These are phyloP conservation scores for Cladosporium sp. DNA, from an alignment of 2,329 filamentous ascomycete species.

Conservation along the genomic window DNA sequence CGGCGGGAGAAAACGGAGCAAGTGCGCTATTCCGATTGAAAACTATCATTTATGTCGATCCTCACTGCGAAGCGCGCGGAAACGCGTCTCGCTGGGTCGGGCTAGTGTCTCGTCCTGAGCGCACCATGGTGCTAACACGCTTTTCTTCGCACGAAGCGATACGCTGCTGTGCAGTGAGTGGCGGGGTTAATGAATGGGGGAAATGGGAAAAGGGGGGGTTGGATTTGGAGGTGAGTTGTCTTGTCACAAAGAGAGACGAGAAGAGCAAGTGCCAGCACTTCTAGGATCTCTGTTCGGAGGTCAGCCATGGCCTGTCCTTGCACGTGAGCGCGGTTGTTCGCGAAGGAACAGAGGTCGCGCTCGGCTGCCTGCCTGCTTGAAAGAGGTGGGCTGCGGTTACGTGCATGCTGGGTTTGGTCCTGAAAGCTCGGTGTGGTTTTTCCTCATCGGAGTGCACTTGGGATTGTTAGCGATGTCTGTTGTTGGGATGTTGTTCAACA, in stretches of 20 bases:
- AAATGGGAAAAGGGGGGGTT: background rate
- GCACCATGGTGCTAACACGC: conserved; percentile 14
- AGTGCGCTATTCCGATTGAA: conserved; percentile 14
- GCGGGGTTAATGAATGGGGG: too few relatives aligned
- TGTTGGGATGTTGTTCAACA: background rate
- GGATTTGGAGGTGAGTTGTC: background rate
- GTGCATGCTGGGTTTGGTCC: conserved; percentile 9
- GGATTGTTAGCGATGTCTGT: background rate
- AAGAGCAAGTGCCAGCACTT: conserved; percentile 5
- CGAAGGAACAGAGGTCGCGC: background rate
- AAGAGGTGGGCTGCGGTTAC: conserved; percentile 3
- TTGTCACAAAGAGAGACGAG: conserved; percentile 5
- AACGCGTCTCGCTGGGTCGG: conserved; percentile 2
- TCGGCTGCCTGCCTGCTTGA: background rate
- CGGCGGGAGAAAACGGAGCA: conserved; percentile 6
- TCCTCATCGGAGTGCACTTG: conserved; percentile 5
- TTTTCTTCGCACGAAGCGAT: background rate
- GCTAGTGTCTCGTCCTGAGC: conserved; percentile 5
- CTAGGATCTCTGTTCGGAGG: conserved; percentile 12
- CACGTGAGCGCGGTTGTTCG: conserved; percentile 2
- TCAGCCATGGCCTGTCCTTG: conserved; percentile 8
- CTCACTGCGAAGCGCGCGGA: conserved; percentile 1
- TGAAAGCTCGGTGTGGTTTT: conserved; percentile 11
- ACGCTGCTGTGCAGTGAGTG: conserved; percentile 6
- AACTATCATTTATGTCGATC: conserved; percentile 11